Percentiles rank a stretch among this genome's conserved stretches.
Evolutionary conservation across 1,139 yeast genomes (phyloP).

Genomic region (Geotrichum bryndzae): DNA sequence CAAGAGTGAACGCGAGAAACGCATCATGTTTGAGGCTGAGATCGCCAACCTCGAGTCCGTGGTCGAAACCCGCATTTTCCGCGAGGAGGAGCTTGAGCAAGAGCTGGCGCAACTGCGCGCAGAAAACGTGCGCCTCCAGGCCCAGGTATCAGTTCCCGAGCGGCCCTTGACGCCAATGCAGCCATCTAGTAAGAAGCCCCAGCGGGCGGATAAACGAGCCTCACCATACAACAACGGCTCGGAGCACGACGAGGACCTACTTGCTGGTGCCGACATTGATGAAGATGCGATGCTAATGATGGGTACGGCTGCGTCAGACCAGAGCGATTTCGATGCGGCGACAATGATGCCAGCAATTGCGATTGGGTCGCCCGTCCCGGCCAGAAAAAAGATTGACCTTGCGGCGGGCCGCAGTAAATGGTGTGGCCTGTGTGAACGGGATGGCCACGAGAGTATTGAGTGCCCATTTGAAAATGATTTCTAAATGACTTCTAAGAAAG

Average conservation of each 20-base stretch:
- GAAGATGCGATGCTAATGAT: not conserved
- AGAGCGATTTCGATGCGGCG: not conserved
- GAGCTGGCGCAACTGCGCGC: slow-evolving; percentile 5
- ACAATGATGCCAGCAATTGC: not conserved
- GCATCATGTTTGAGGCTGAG: slow-evolving; percentile 11
- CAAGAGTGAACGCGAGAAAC: slow-evolving; percentile 8
- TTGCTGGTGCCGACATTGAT: not conserved
- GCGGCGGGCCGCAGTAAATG: slow-evolving; percentile 70
- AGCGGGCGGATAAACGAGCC: not conserved
- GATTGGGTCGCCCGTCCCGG: not conserved
- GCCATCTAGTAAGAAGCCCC: too few species aligned
- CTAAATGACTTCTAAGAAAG: not conserved
- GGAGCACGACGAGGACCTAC: not conserved
- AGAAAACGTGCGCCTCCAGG: not conserved
- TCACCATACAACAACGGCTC: not conserved
- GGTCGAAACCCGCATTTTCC: slow-evolving; percentile 14
- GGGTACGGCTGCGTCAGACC: not conserved
- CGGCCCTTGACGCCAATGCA: not conserved
- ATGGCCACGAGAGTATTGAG: slow-evolving; percentile 78
- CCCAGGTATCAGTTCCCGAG: not conserved
- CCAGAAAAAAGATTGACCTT: slow-evolving; percentile 46
- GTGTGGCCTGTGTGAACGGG: slow-evolving; percentile 90
- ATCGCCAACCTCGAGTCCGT: slow-evolving; percentile 12
- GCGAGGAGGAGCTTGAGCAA: slow-evolving; percentile 14
- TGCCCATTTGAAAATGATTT: slow-evolving; percentile 63